Conservation (phyloP, 768 basidiomycete species). For the Tylopilus vinaceipallidus region DNA sequence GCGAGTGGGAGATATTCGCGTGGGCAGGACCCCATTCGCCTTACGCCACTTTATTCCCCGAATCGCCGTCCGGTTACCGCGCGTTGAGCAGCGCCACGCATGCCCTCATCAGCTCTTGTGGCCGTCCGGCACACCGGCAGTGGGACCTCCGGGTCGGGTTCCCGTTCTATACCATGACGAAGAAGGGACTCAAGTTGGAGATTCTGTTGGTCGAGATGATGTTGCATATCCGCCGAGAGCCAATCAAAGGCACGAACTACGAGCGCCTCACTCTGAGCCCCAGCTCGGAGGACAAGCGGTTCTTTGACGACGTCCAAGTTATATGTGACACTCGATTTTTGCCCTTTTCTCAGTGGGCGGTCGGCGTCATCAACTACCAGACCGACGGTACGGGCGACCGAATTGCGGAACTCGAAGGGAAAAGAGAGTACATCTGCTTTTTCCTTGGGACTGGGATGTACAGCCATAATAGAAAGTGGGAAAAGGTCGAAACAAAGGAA, state of each 20-base stretch:
- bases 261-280: conserved; percentile 18
- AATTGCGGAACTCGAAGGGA: conserved; percentile 11
- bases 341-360: conserved; percentile 23
- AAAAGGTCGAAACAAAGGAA: conserved; percentile 18
- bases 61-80: conserved; percentile 20
- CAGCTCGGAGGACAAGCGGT: conserved; percentile 9
- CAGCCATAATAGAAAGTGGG: conserved; percentile 19
- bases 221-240: conserved; percentile 16
- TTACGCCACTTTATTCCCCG: conserved; percentile 17
- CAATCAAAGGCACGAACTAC: conserved; percentile 3
- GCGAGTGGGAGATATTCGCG: conserved; percentile 21
- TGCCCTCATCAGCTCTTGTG: not conserved
- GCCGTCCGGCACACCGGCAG: conserved; percentile 3
- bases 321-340: conserved; percentile 18
- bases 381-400: conserved; percentile 16
- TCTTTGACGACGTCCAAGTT: conserved; percentile 15
- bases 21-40: conserved; percentile 24
- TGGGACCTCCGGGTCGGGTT: conserved; percentile 13
- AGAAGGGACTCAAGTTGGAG: conserved; percentile 20
- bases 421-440: conserved; percentile 20
- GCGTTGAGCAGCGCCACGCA: conserved; percentile 1
- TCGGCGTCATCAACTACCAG: conserved; percentile 25
- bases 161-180: conserved; percentile 24
- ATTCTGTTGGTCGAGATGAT: conserved; percentile 26
- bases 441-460: conserved; percentile 23